Conservation (phyloP, 495 filamentous ascomycete species). For the Aspergillus taichungensis region DNA sequence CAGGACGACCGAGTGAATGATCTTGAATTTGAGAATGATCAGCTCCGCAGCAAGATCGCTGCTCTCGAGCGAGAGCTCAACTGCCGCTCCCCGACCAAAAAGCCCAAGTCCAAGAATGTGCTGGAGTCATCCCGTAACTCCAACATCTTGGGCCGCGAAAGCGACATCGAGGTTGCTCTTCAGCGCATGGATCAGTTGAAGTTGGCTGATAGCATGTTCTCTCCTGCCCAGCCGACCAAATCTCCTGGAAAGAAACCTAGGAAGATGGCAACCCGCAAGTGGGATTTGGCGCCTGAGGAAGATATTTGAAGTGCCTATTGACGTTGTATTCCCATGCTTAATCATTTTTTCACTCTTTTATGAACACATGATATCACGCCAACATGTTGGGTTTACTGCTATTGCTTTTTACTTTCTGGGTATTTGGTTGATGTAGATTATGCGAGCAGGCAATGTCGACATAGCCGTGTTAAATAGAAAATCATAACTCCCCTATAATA, state of each 20-base stretch:
- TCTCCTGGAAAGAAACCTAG: constrained; percentile 38
- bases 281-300: constrained; percentile 48
- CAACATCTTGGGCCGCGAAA: constrained; percentile 28
- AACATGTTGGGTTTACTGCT: too few species aligned
- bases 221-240: constrained; percentile 14
- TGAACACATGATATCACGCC: too few species aligned
- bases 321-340: too few species aligned
- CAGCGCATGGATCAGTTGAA: constrained; percentile 36
- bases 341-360: too few species aligned
- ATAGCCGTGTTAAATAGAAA: too few species aligned
- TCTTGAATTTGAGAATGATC: constrained; percentile 41
- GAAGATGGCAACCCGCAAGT: constrained; percentile 47
- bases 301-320: constrained; percentile 23
- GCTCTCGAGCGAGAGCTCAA: constrained; percentile 40
- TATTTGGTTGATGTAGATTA: too few species aligned
- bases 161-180: constrained; percentile 36
- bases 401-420: too few species aligned
- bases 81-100: constrained; percentile 38
- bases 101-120: constrained; percentile 24
- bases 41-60: constrained; percentile 35
- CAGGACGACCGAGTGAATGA: constrained; percentile 28
- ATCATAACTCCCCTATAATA: too few species aligned
- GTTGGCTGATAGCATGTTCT: constrained; percentile 33
- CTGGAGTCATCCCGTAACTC: constrained; percentile 16
- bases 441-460: too few species aligned